Percentiles rank a stretch among this genome's conserved stretches.
Conservation (phyloP, 129 eudicot genomes). For the Deinandra increscens region DNA sequence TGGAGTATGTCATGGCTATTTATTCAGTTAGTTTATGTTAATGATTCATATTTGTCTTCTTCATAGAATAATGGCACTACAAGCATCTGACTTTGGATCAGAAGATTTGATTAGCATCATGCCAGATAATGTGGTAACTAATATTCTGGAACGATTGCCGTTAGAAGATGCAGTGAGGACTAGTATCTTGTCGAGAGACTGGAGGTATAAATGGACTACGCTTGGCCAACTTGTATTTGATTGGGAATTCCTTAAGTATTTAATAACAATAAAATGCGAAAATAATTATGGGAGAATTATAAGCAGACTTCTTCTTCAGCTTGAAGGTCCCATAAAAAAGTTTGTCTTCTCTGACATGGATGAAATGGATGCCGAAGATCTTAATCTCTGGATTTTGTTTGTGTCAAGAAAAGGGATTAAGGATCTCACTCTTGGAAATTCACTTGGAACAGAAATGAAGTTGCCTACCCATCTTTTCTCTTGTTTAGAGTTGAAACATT, state of each 20-base stretch:
- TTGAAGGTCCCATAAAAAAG: conserved; percentile 11
- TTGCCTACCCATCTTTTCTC: conserved; percentile 14
- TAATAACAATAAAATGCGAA: neutral
- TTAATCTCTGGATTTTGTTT: neutral
- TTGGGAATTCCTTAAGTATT: neutral
- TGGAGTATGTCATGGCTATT: neutral
- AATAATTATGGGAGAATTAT: neutral
- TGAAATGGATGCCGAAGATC: neutral
- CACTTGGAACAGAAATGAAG: neutral
- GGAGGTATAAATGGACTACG: conserved; percentile 15
- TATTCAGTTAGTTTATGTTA: neutral
- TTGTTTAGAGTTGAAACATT: conserved; percentile 17
- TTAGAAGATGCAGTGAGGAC: conserved; percentile 13
- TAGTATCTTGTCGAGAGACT: conserved; percentile 6
- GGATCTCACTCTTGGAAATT: conserved; percentile 1
- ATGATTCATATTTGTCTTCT: neutral
- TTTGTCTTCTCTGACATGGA: conserved; percentile 6
- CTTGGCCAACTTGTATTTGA: conserved; percentile 16
- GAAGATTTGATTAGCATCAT: conserved; percentile 8
- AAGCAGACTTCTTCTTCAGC: neutral
- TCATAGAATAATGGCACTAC: neutral
- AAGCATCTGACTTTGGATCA: neutral
- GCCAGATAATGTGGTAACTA: conserved; percentile 11
- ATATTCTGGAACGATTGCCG: conserved; percentile 10
- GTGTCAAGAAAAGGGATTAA: neutral